Evolutionary conservation across 78 protist genomes (phyloP), one percentile per base, ranked within the genome.

Genomic region (Protostelium mycophagum): DNA sequence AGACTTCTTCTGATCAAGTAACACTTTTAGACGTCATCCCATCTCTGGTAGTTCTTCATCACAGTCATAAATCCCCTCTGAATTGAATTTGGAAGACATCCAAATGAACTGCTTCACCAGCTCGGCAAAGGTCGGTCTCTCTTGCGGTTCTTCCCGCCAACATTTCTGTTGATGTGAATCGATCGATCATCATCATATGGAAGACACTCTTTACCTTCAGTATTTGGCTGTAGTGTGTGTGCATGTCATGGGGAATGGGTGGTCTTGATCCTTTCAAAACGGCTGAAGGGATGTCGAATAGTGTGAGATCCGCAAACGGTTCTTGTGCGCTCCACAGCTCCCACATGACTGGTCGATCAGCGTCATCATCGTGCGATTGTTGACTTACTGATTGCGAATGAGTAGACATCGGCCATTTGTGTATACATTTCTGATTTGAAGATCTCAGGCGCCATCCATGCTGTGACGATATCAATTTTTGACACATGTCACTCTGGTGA

Each of bases 361-460:
- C 16, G 5, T 34, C 38, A 84, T 84, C 91, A 37, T 83, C 84
- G 38, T 28, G 38, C 85, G 34, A 92, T 88, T 38, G 88, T 91
- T 90, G 90, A 92, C 1, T 88, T 34, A 0, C 87, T 89, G 37
- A 92, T 92, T 34, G 92, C 94, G 37, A 89, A 92, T 0, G 91
- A 87, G 34, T 92, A 92, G 38, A 92, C 94, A 86, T 92, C 94
- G 51, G 90, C 89, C 5, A 63, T 39, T 36, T 92, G 92, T n/a
- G 91, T 89, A 38, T 92, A 92, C 34, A 89, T 89, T 86, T 89
- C 86, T 28, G 87, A 88, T 89, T 89, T 92, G 73, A 92, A 92
- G 28, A 88, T 73, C 51, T 92, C 94, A 9, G 94, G 94, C 63
- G 91, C 89, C 94, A 92, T 92, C 88, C 91, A 92, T 36, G 89